phyloP scores from a whole-genome alignment of 805 yeast genomes.

The Ascoidea rubescens region DNA sequence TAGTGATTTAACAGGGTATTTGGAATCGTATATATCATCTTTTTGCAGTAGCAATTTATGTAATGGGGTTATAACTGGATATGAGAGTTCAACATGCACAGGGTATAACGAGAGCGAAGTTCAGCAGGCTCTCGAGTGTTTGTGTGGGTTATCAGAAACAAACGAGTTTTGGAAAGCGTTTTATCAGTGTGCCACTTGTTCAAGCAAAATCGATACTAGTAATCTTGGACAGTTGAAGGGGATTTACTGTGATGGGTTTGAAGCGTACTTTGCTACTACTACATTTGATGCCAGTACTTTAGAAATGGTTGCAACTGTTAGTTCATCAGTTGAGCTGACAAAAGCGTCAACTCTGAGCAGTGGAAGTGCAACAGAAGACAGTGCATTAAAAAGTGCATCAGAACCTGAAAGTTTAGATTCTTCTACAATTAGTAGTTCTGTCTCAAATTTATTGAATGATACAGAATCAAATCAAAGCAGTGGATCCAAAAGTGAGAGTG shows the following conservation, averaged over 20 bases:
- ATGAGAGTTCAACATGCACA: neutral
- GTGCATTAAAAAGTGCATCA: too few species aligned
- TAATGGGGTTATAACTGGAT: neutral
- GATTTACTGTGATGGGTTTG: neutral
- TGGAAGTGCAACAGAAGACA: too few species aligned
- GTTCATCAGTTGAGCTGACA: too few species aligned
- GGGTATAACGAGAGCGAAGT: neutral
- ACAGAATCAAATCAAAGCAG: too few species aligned
- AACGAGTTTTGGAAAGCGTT: neutral
- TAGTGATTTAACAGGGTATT: neutral
- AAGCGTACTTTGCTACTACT: neutral
- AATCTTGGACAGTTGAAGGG: neutral
- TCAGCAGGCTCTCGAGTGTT: neutral
- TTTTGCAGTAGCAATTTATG: neutral
- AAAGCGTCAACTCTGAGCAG: too few species aligned
- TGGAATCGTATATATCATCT: neutral
- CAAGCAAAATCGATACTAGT: neutral
- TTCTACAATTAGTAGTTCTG: too few species aligned
- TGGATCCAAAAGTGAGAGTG: too few species aligned
- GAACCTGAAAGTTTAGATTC: too few species aligned
- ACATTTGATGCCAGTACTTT: too few species aligned
- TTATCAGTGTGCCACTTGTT: neutral
- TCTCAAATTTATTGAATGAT: too few species aligned
- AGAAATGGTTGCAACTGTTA: too few species aligned
- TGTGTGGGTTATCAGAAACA: neutral